Evolutionary conservation across 139 green algal species (phyloP), one percentile per base, ranked within the genome.

Genomic region (Chlorella sp.): DNA sequence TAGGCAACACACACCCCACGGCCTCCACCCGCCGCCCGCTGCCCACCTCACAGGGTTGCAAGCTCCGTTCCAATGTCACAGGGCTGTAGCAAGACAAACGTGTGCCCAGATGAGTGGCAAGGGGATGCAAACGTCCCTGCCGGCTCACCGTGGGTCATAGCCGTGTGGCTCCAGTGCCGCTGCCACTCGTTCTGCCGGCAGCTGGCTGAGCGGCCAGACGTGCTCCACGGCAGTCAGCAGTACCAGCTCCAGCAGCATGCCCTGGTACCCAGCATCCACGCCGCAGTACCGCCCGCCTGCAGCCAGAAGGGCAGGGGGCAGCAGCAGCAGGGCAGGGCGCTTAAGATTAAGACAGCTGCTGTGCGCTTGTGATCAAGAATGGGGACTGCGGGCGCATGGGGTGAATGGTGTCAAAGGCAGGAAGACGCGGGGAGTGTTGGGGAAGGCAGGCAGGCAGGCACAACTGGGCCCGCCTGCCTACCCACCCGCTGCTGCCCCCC

Each of bases 221-320:
- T 88, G 80, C 77, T 93, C 81, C 77, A 87, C 81, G 26, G 91
- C 87, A 32, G 82, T 88, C 32, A 95, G 87, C 34, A 96, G 60
- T 68, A 95, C 76, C 87, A 95, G 75, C 89, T 96, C 90, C 81
- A 96, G 93, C 87, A 96, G 81, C 75, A 75, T 77, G 34, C 92
- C 92, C 73, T 95, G 90, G 89, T 95, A 93, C 19, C 14, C 75
- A 0, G 39, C 16, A 14, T 95, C 93, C 40, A 96, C 91, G 32
- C 76, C 22, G 73, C 94, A 81, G 30, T 73, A 89, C 37, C 85
- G 71, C 68, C 94, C 94, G 93, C 34, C 73, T 88, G 84, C 82
- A 36, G 0, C 48, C 48, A 57, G 48, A 16, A n/a, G 15, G 53
- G 48, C 26, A 39, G 14, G 32, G 1, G 32, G 48, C 2, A 16